Percentiles rank a stretch among this genome's conserved stretches.
These are phyloP conservation scores for Nitzschia sp. DNA, from an alignment of 108 stramenopile genomes.

Conservation along the genomic window DNA sequence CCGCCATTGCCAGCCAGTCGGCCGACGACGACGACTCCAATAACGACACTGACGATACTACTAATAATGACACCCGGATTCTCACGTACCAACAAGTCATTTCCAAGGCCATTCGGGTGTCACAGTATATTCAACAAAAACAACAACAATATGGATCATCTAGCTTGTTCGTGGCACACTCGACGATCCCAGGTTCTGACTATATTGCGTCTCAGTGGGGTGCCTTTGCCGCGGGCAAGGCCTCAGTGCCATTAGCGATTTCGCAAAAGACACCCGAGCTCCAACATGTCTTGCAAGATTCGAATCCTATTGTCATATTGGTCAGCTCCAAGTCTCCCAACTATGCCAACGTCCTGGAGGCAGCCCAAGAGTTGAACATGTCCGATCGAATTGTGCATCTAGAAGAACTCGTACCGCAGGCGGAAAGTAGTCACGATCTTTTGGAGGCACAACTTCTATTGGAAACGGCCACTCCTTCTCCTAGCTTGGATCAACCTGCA, in stretches of 20 bases:
- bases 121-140: constrained; percentile 7
- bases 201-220: constrained; percentile 50
- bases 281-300: constrained; percentile 43
- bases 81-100: constrained; percentile 16
- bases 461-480: constrained; percentile 43
- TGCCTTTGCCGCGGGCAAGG: constrained; percentile 34
- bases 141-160: background rate
- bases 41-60: too few species aligned
- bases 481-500: constrained; percentile 75
- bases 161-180: constrained; percentile 34
- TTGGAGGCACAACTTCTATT: constrained; percentile 27
- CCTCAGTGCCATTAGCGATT: constrained; percentile 36
- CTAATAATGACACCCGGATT: background rate
- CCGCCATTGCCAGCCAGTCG: background rate
- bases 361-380: constrained; percentile 44
- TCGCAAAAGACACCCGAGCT: constrained; percentile 41
- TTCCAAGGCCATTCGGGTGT: constrained; percentile 9
- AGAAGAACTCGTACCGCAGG: constrained; percentile 3
- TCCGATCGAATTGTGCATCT: constrained; percentile 40
- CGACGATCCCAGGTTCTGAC: constrained; percentile 39
- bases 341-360: constrained; percentile 30
- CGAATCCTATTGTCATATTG: constrained; percentile 37
- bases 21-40: too few species aligned
- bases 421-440: constrained; percentile 1
- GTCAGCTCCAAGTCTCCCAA: constrained; percentile 31